Conservation (phyloP, 768 basidiomycete species). For the Podaxis sp. region DNA sequence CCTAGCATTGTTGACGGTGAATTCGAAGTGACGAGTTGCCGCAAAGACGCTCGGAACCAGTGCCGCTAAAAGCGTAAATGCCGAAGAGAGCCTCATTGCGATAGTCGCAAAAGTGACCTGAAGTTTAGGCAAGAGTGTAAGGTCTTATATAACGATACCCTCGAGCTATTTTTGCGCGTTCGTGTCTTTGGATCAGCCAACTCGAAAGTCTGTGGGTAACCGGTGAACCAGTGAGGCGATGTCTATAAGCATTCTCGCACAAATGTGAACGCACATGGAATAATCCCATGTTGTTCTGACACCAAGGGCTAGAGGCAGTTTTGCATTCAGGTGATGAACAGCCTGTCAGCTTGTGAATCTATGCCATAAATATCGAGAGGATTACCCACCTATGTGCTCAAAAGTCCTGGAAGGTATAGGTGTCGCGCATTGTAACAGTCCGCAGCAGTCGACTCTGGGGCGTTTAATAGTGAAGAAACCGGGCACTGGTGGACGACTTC, state of each 20-base stretch:
- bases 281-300: neutral
- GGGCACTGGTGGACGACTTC: neutral
- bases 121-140: neutral
- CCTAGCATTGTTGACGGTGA: slow-evolving; percentile 39
- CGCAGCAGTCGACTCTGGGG: neutral
- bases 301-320: neutral
- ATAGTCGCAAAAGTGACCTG: neutral
- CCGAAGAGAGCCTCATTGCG: slow-evolving; percentile 4
- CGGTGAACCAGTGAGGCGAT: neutral
- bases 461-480: neutral
- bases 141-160: neutral
- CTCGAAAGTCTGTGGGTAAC: neutral
- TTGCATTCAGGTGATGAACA: neutral
- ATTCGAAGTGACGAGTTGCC: slow-evolving; percentile 10
- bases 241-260: neutral
- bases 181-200: neutral
- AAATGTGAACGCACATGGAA: slow-evolving; percentile 3
- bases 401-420: neutral
- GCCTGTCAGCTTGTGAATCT: slow-evolving; percentile 1
- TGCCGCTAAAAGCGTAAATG: neutral
- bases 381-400: slow-evolving; percentile 9
- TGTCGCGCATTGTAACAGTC: neutral
- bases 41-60: slow-evolving; percentile 1
- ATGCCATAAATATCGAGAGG: neutral
- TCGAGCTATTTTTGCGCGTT: slow-evolving; percentile 6